Conservation (phyloP, 176 grass and related monocot genomes). For the Triticum dicoccoides region DNA sequence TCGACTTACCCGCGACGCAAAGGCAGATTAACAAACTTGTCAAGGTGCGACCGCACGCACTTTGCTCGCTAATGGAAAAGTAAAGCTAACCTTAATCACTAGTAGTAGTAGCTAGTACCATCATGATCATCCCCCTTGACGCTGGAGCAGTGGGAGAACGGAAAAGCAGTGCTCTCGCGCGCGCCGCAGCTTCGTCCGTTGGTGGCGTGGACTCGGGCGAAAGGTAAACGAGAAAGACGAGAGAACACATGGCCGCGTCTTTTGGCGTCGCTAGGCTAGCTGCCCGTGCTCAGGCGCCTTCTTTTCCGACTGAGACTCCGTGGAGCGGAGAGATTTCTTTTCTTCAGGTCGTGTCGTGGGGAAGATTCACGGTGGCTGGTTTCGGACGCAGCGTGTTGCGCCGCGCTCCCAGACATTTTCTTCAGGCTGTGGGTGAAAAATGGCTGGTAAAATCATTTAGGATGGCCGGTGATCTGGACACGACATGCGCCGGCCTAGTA, state of each 20-base stretch:
- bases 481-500: not conserved
- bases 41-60: not conserved
- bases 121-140: not conserved
- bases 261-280: not conserved
- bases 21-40: not conserved
- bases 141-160: not conserved
- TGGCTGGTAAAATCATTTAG: not conserved
- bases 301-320: too few relatives aligned
- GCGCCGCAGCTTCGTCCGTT: not conserved
- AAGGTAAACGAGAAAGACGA: not conserved
- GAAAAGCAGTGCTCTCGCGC: not conserved
- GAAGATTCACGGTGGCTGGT: too few relatives aligned
- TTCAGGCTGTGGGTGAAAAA: too few relatives aligned
- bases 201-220: not conserved
- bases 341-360: too few relatives aligned
- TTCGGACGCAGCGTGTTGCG: too few relatives aligned
- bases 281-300: too few relatives aligned
- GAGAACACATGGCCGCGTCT: too few relatives aligned
- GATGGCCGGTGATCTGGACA: not conserved
- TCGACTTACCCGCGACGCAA: slow-evolving; percentile 60
- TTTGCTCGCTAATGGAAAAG: not conserved
- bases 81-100: not conserved
- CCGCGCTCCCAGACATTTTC: too few relatives aligned
- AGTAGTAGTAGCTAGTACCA: not conserved
- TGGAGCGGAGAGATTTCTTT: too few relatives aligned